Evolutionary conservation across 371 early-diverging fungal genomes (phyloP).

Genomic region (Mortierella sp.): DNA sequence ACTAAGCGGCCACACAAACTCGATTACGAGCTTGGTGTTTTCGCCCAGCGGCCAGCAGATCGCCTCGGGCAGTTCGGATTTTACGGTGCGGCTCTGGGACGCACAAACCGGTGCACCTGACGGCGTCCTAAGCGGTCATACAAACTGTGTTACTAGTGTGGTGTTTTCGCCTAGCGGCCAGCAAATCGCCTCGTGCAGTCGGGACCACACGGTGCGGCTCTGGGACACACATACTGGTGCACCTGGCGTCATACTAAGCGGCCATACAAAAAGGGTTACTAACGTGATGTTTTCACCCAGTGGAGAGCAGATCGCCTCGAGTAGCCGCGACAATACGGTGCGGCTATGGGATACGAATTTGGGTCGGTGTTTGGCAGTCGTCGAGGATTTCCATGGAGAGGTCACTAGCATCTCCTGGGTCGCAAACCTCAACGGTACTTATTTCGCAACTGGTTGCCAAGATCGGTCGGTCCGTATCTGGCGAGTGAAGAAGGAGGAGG

Average conservation of each 20-base stretch:
- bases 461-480: not conserved
- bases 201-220: constrained; percentile 3
- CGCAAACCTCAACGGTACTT: not conserved
- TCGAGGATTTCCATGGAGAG: constrained; percentile 1
- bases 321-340: not conserved
- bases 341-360: not conserved
- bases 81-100: too few species aligned
- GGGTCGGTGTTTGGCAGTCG: constrained; percentile 64
- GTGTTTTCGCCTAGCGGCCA: constrained; percentile 2
- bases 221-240: not conserved
- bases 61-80: too few species aligned
- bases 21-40: too few species aligned
- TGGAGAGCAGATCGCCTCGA: constrained; percentile 1
- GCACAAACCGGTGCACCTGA: too few species aligned
- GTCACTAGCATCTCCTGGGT: not conserved
- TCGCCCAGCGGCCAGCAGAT: too few species aligned
- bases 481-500: not conserved
- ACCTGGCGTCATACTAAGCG: too few species aligned
- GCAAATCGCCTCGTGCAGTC: not conserved
- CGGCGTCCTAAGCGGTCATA: too few species aligned
- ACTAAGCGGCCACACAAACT: too few species aligned
- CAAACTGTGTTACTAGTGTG: too few species aligned
- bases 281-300: not conserved
- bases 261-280: too few species aligned
- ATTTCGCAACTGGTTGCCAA: not conserved